A percentile compares a stretch with the other conserved stretches of the same genome.
Conservation (phyloP, 306 rosid genomes). For the Inga oerstediana region DNA sequence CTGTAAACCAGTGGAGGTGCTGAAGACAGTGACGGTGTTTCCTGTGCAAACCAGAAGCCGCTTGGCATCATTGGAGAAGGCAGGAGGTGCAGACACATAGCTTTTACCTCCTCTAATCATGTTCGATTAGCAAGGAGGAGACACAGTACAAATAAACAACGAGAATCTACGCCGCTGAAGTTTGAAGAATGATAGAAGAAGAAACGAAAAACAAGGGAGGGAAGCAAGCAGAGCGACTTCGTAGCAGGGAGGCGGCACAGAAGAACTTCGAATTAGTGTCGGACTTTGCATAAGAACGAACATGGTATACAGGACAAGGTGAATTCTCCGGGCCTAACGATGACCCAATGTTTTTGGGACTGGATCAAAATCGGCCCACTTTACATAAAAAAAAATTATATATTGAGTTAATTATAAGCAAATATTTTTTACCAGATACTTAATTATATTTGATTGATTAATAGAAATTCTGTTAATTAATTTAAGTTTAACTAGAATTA, state of each 20-base stretch:
- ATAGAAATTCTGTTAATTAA: too few relatives aligned
- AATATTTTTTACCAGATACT: too few relatives aligned
- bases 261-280: not conserved
- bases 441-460: too few relatives aligned
- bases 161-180: not conserved
- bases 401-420: too few relatives aligned
- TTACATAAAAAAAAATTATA: too few relatives aligned
- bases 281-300: not conserved
- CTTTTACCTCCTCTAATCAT: slow-evolving; percentile 74
- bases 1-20: slow-evolving; percentile 74
- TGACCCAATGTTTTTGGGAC: not conserved
- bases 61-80: slow-evolving; percentile 78
- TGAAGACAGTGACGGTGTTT: slow-evolving; percentile 67
- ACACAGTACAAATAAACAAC: not conserved
- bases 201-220: not conserved
- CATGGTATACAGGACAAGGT: not conserved
- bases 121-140: not conserved
- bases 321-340: not conserved
- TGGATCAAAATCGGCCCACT: not conserved
- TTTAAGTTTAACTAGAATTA: too few relatives aligned
- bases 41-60: slow-evolving; percentile 75
- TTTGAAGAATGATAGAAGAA: not conserved
- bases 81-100: slow-evolving; percentile 70
- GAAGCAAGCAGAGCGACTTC: not conserved
- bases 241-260: slow-evolving; percentile 19